Base-by-base conservation (phyloP, 176 grass and related monocot genomes). In the Cocos nucifera region DNA sequence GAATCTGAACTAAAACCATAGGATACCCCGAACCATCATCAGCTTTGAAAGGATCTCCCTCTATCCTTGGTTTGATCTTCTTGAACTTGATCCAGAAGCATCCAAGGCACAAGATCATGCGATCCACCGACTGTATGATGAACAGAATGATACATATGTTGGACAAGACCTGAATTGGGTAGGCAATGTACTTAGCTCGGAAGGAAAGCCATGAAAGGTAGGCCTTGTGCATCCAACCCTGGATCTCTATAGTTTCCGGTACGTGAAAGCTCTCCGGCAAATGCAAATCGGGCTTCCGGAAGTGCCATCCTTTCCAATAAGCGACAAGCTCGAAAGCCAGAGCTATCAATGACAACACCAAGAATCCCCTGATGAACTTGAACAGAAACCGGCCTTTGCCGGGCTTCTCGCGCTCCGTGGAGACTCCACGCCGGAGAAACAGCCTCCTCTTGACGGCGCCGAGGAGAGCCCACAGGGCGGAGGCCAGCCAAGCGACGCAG, bases 71-170 rank as follows among this genome's bases (percentile, higher is more conserved):
- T 54, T 83, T 86, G 24, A 91, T 91, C 57, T 79, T 86, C 57
- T 50, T 91, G 28, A 91, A 57, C 55, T 86, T 86, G 64, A 91
- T 91, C 87, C 87, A 91, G 70, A 86, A 83, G 79, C 82, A 91
- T 0, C 83, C 87, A 8, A 86, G 28, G 63, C 87, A 91, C 66
- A 91, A 53, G 49, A 83, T 6, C 7, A 91, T 60, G 15, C 83
- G 72, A 58, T 91, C 87, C 24, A 80, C 25, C 1, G 87, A 86
- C 8, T 91, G 87, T 64, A 91, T 56, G 60, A 77, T 52, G 19
- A 91, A 91, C 29, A 91, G 74, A 59, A 80, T 24, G 22, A 86
- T 77, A 63, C 87, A 91, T 18, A 66, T 64, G 62, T 75, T 68
- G 1, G 87, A 91, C 59, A 91, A 39, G 62, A 86, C 55, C 63